Percentiles rank a stretch among this genome's conserved stretches.
phyloP scores from a whole-genome alignment of 805 yeast genomes.

The Lachancea dasiensis region DNA sequence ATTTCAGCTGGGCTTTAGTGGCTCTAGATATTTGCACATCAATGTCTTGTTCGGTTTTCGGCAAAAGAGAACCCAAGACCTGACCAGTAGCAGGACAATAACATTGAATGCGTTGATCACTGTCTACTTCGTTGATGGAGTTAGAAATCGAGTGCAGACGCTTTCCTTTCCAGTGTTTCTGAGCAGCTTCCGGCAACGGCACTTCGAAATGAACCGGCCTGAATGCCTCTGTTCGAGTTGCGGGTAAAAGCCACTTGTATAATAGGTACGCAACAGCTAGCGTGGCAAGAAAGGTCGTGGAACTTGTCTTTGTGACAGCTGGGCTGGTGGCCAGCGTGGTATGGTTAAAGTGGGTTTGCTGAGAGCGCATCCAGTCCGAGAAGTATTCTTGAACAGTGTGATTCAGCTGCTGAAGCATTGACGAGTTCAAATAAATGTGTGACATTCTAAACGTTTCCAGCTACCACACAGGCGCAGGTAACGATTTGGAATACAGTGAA shows the following conservation, averaged over 20 bases:
- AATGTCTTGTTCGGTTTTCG: conserved; percentile 63
- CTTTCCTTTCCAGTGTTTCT: conserved; percentile 83
- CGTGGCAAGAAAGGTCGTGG: conserved; percentile 13
- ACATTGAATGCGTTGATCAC: conserved; percentile 53
- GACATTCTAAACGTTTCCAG: too few species aligned
- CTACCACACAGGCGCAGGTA: too few species aligned
- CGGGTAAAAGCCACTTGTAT: conserved; percentile 18
- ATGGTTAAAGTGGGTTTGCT: conserved; percentile 13
- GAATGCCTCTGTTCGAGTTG: conserved; percentile 3
- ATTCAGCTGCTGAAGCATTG: conserved; percentile 26
- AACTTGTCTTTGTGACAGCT: conserved; percentile 9
- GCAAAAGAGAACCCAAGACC: conserved; percentile 63
- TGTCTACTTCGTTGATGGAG: conserved; percentile 46
- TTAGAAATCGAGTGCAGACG: conserved; percentile 57
- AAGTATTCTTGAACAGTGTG: conserved; percentile 26
- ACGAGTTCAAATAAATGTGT: conserved; percentile 21
- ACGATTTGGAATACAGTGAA: too few species aligned
- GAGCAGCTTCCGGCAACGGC: conserved; percentile 25
- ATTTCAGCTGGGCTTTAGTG: conserved; percentile 29
- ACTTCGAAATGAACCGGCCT: conserved; percentile 20
- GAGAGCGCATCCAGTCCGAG: conserved; percentile 17
- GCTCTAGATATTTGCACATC: conserved; percentile 49
- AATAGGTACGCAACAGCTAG: conserved; percentile 18
- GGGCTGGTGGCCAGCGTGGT: conserved; percentile 15
- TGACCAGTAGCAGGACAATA: conserved; percentile 98